Evolutionary conservation across 352 stramenopile species (phyloP).

Genomic region (Plasmopara muralis): DNA sequence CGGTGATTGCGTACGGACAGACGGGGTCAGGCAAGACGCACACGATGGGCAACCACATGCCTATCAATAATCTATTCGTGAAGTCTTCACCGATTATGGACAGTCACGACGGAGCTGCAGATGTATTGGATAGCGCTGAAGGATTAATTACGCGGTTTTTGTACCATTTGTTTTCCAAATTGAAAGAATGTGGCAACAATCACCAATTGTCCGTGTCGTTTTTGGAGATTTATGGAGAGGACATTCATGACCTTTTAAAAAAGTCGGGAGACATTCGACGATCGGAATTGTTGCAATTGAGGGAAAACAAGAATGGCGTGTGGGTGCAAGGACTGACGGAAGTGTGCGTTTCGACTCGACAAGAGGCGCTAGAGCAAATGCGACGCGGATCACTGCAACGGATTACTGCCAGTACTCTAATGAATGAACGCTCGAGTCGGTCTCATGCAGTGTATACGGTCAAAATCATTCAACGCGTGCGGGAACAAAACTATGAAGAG

Average conservation of each 20-base stretch:
- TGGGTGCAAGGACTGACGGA: slow-evolving; percentile 79
- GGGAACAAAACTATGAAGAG: slow-evolving; percentile 16
- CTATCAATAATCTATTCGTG: slow-evolving; percentile 31
- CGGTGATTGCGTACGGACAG: slow-evolving; percentile 82
- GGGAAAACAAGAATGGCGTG: slow-evolving; percentile 61
- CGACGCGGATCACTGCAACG: slow-evolving; percentile 57
- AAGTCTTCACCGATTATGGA: slow-evolving; percentile 12
- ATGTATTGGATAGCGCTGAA: slow-evolving; percentile 43
- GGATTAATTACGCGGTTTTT: slow-evolving; percentile 83
- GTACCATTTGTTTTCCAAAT: slow-evolving; percentile 57
- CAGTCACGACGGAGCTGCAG: slow-evolving; percentile 12
- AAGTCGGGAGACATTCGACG: slow-evolving; percentile 21
- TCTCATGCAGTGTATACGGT: slow-evolving; percentile 84
- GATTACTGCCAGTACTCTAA: slow-evolving; percentile 80
- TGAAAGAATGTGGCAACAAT: slow-evolving; percentile 31
- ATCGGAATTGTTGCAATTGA: slow-evolving; percentile 54
- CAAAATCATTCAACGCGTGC: slow-evolving; percentile 64
- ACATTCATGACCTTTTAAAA: slow-evolving; percentile 93
- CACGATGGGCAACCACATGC: slow-evolving; percentile 75
- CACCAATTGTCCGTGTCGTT: slow-evolving; percentile 77
- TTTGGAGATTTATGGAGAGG: slow-evolving; percentile 97
- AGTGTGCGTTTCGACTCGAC: slow-evolving; percentile 44
- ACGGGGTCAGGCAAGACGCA: slow-evolving; percentile 82
- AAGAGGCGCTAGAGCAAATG: slow-evolving; percentile 77
- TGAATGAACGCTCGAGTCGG: slow-evolving; percentile 85